Evolutionary conservation across 148 eudicot genomes (phyloP).

Genomic region (Fagopyrum homotropicum): DNA sequence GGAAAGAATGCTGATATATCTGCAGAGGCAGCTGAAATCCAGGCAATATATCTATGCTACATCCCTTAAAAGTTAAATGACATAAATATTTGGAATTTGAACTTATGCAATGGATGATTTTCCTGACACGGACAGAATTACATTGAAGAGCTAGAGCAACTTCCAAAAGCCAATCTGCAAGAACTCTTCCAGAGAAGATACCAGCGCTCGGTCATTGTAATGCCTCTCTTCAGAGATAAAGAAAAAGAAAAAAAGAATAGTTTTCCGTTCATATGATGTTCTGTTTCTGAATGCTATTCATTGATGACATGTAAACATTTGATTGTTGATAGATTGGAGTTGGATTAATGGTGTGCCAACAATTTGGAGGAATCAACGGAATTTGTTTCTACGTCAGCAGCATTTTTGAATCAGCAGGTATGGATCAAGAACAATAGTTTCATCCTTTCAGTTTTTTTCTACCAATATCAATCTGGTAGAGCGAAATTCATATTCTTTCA

Average conservation of each 20-base stretch:
- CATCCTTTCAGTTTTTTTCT: not conserved
- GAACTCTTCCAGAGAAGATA: slow-evolving; percentile 57
- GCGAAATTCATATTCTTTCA: slow-evolving; percentile 23
- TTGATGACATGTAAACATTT: not conserved
- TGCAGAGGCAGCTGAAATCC: slow-evolving; percentile 56
- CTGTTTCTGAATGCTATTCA: not conserved
- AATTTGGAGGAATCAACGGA: slow-evolving; percentile 63
- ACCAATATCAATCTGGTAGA: slow-evolving; percentile 3
- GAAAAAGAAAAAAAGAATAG: not conserved
- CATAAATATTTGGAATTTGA: not conserved
- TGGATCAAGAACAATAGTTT: slow-evolving; percentile 50
- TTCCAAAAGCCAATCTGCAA: slow-evolving; percentile 29
- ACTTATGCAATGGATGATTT: not conserved
- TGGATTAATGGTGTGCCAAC: slow-evolving; percentile 68
- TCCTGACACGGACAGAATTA: slow-evolving; percentile 36
- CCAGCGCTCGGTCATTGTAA: slow-evolving; percentile 53
- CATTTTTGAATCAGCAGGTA: slow-evolving; percentile 67
- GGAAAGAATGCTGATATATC: slow-evolving; percentile 50
- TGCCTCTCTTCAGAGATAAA: not conserved
- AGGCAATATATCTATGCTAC: slow-evolving; percentile 21
- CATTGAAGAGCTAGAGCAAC: slow-evolving; percentile 35
- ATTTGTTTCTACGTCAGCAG: slow-evolving; percentile 49
- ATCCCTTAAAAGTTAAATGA: not conserved
- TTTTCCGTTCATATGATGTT: not conserved
- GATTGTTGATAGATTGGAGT: slow-evolving; percentile 32